Conservation (phyloP, 164 flowering plant genomes). For the Euptelea pleiosperma region DNA sequence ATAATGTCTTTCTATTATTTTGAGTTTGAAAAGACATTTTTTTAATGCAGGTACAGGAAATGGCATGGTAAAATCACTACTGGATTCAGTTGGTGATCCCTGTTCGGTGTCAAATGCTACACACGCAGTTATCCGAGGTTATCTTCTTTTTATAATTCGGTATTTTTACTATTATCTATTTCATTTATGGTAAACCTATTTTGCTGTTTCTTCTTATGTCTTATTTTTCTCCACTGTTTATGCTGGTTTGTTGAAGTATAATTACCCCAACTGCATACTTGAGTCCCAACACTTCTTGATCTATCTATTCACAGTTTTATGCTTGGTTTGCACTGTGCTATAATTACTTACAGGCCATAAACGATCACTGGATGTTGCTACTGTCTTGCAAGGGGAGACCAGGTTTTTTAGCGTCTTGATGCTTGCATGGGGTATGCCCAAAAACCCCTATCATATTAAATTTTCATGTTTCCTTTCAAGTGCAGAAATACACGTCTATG, state of each 20-base stretch:
- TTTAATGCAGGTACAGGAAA: conserved; percentile 78
- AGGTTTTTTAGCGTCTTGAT: conserved; percentile 81
- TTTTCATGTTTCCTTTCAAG: neutral
- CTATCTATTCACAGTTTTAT: neutral
- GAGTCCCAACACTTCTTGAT: neutral
- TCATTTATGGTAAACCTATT: neutral
- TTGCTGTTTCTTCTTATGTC: neutral
- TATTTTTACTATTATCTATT: conserved; percentile 3
- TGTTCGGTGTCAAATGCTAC: conserved; percentile 62
- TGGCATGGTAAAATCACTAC: conserved; percentile 91
- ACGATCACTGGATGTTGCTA: conserved; percentile 78
- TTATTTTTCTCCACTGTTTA: neutral
- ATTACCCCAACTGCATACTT: conserved; percentile 12
- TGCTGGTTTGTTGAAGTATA: too few relatives aligned
- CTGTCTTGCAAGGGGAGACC: conserved; percentile 68
- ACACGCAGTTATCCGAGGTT: conserved; percentile 83
- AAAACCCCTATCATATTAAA: conserved; percentile 2
- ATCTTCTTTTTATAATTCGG: neutral
- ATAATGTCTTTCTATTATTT: neutral
- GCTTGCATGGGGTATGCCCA: conserved; percentile 96
- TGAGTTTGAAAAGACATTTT: neutral
- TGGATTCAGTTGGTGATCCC: conserved; percentile 71
- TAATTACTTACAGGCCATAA: conserved; percentile 58
- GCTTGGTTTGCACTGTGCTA: neutral
- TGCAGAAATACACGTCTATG: neutral